These are phyloP conservation scores for Penicillium sp. DNA, from an alignment of 2,329 filamentous ascomycete genomes.

Conservation along the genomic window DNA sequence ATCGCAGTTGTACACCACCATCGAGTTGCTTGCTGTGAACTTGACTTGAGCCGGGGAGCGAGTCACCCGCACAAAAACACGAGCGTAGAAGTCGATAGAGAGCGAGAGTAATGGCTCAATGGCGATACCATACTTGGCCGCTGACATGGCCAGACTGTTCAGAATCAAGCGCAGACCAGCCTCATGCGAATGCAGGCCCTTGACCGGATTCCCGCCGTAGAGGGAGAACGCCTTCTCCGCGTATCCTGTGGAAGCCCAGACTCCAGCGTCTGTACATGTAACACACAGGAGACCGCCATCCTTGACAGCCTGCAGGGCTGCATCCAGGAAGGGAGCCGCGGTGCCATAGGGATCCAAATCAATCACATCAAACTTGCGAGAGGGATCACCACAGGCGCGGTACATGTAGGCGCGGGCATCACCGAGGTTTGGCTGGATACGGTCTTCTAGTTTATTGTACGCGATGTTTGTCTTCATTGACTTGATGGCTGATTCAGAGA, in stretches of 20 bases:
- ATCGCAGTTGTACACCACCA: conserved; percentile 90
- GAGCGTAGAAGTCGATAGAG: conserved; percentile 91
- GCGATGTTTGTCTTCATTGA: conserved; percentile 78
- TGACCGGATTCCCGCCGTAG: conserved; percentile 86
- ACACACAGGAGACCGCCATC: conserved; percentile 90
- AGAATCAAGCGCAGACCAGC: conserved; percentile 81
- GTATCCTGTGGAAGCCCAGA: conserved; percentile 92
- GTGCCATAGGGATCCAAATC: conserved; percentile 96
- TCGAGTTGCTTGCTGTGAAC: conserved; percentile 81
- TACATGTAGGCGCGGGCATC: conserved; percentile 95
- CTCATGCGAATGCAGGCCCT: conserved; percentile 82
- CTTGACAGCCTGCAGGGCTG: conserved; percentile 76
- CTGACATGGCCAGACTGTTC: conserved; percentile 71
- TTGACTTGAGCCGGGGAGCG: conserved; percentile 83
- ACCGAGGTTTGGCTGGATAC: conserved; percentile 66
- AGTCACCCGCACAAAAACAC: conserved; percentile 77
- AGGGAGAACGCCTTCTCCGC: conserved; percentile 87
- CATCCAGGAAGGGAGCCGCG: conserved; percentile 85
- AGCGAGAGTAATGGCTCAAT: conserved; percentile 89
- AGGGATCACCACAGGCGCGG: conserved; percentile 41
- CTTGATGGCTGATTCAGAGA: conserved; percentile 68
- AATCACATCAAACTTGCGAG: conserved; percentile 77
- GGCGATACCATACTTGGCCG: conserved; percentile 75
- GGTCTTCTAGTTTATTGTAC: conserved; percentile 69
- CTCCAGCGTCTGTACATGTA: conserved; percentile 91